Percentiles rank a stretch among this genome's conserved stretches.
phyloP scores from a whole-genome alignment of 352 stramenopile genomes.

The Phytophthora macrochlamydospora region DNA sequence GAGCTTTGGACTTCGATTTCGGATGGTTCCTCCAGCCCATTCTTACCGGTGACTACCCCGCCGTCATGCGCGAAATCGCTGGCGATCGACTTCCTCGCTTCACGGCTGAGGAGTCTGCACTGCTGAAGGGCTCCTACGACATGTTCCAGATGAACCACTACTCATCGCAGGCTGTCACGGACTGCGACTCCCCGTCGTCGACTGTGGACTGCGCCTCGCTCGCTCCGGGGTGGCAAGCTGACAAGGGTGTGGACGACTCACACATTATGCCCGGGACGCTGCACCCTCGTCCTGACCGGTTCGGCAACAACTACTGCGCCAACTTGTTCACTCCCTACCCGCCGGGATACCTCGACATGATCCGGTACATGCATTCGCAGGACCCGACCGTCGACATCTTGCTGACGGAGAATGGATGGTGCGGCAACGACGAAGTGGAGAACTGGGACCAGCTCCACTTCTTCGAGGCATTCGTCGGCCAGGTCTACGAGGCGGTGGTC shows the following conservation, averaged over 20 bases:
- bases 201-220: conserved; percentile 36
- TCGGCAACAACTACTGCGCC: conserved; percentile 46
- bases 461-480: conserved; percentile 41
- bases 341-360: conserved; percentile 42
- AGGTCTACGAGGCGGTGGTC: conserved; percentile 49
- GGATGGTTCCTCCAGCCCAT: conserved; percentile 93
- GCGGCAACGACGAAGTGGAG: conserved; percentile 43
- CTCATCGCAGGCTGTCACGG: conserved; percentile 63
- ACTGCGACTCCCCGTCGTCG: conserved; percentile 50
- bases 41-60: conserved; percentile 90
- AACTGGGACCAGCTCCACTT: conserved; percentile 50
- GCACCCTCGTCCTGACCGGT: conserved; percentile 31
- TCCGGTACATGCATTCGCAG: conserved; percentile 45
- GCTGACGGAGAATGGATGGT: conserved; percentile 55
- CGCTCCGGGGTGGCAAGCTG: conserved; percentile 40
- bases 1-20: conserved; percentile 90
- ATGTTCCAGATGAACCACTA: conserved; percentile 98
- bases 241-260: conserved; percentile 51
- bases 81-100: conserved; percentile 90
- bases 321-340: conserved; percentile 47
- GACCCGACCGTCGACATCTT: conserved; percentile 45
- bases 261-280: conserved; percentile 66
- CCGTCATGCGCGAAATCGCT: conserved; percentile 85
- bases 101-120: conserved; percentile 68
- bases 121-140: conserved; percentile 88